Evolutionary conservation across 345 rosid genomes (phyloP).

Genomic region (Citrus australasica): DNA sequence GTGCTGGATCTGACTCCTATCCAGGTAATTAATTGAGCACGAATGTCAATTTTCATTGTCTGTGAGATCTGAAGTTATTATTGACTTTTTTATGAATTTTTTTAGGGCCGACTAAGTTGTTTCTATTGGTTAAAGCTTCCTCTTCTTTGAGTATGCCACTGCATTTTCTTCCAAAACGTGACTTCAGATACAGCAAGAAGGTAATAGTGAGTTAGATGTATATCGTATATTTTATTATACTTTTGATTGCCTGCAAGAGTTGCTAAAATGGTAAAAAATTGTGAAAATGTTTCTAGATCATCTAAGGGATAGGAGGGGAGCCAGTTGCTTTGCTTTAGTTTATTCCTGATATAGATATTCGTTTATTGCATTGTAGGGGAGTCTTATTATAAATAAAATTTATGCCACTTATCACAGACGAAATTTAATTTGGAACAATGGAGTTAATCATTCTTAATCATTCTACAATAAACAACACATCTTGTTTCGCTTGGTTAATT

Average conservation of each 20-base stretch:
- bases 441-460: background rate
- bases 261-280: background rate
- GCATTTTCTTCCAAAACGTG: constrained; percentile 95
- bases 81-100: background rate
- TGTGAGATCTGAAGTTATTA: constrained; percentile 4
- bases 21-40: constrained; percentile 54
- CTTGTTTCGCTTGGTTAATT: background rate
- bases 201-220: constrained; percentile 26
- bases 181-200: constrained; percentile 82
- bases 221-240: background rate
- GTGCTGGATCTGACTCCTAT: constrained; percentile 72
- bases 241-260: background rate
- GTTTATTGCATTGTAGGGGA: background rate
- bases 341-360: background rate
- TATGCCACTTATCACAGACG: background rate
- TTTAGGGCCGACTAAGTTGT: constrained; percentile 73
- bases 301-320: background rate
- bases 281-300: background rate
- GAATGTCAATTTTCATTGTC: background rate
- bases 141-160: constrained; percentile 60
- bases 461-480: background rate
- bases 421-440: background rate
- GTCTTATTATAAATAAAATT: background rate
- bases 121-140: constrained; percentile 78
- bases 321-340: background rate